Base-by-base conservation (phyloP, 2,329 filamentous ascomycete genomes). In the Nigrograna mackinnonii region DNA sequence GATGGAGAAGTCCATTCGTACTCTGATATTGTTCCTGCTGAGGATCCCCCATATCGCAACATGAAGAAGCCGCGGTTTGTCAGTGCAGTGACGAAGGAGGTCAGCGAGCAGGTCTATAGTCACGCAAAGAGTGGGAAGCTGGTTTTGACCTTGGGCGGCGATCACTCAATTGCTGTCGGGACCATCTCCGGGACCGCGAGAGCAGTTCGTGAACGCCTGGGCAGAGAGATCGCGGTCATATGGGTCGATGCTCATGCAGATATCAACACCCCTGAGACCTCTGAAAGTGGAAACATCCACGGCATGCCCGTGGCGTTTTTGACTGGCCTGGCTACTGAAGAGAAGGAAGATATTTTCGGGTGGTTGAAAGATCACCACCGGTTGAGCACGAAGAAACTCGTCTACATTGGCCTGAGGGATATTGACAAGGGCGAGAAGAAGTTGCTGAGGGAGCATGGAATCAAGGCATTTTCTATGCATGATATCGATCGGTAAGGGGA, bases 171-270 rank as follows among this genome's bases (percentile, higher is more conserved):
- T 64, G 94, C 94, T 50, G 95, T 99, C 58, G 94, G 94, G 50
- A 95, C 90, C 35, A 84, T 99, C 57, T 86, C 87, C 20, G 94
- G 94, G 30, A 89, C 87, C 1, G 89, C 91, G 24, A 89, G 86
- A 74, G 94, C 92, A 0, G 85, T 89, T 30, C 83, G 89, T 44
- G 91, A 99, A 78, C 77, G 92, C 14, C 75, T 95, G 45, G 83
- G 78, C 33, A 80, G 86, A 42, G 92, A 97, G 59, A 85, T 96
- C 50, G 94, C 91, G 11, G 89, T 99, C 44, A 95, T 99, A 68
- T 99, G 94, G 94, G 94, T 99, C 22, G 94, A 99, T 71, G 94
- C 94, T 19, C 94, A 99, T 71, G 87, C 92, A 41, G 94, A 99
- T 70, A 96, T 99, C 77, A 99, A 99, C 75, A 91, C 89, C 1